Evolutionary conservation across 2,329 filamentous ascomycete species (phyloP).

Genomic region (Gaeumannomyces tritici): DNA sequence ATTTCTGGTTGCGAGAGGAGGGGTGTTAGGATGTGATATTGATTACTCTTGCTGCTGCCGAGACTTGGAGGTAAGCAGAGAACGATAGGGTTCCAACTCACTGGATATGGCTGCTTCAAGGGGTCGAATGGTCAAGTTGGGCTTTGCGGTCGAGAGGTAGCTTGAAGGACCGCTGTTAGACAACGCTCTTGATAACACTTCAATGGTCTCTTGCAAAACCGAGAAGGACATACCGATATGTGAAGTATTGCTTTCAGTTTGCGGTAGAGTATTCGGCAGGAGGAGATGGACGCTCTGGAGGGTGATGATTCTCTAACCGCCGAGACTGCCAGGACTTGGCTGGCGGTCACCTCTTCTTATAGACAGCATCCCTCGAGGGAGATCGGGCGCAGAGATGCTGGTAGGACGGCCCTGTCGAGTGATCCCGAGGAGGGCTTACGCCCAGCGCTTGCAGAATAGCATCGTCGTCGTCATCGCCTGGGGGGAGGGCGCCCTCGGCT

Average conservation of each 20-base stretch:
- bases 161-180: background rate
- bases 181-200: background rate
- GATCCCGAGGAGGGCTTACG: background rate
- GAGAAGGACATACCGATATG: background rate
- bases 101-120: background rate
- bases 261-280: background rate
- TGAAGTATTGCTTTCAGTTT: background rate
- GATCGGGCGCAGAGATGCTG: background rate
- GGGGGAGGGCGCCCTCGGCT: background rate
- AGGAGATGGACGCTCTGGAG: background rate
- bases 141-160: background rate
- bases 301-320: background rate
- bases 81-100: background rate
- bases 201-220: background rate
- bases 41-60: background rate
- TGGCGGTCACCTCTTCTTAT: background rate
- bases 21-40: background rate
- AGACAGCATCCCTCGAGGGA: background rate
- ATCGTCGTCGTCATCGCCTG: background rate
- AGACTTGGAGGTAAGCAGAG: background rate
- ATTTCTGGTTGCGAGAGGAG: background rate
- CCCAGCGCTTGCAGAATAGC: background rate
- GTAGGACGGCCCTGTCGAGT: background rate
- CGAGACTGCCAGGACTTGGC: background rate
- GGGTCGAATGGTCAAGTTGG: no score